Evolutionary conservation across 2,329 filamentous ascomycete genomes (phyloP), one percentile per base, ranked within the genome.

Genomic region (Penicillium verrucosum): DNA sequence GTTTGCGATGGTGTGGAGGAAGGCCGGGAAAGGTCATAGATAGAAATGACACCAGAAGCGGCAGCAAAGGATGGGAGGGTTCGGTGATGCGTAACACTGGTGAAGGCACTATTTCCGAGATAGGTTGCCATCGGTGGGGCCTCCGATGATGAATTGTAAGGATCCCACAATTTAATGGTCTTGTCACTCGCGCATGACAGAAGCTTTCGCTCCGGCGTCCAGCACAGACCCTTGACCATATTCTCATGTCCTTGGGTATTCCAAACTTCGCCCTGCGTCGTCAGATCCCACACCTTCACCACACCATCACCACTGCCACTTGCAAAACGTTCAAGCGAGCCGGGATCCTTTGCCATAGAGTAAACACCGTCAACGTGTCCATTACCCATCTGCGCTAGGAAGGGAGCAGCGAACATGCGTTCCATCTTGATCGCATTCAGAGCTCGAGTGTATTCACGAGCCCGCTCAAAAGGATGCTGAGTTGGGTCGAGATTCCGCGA

Each of bases 331-430:
- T 90, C 83, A 27, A 93, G 76, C 8, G 86, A 87, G 64, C 85
- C 85, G 7, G 89, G 88, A 65, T 94, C 90, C 73, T 92, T 92
- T 58, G 89, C 88, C 73, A 94, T 85, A 36, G 85, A 85, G 73
- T 93, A 94, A 10, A 89, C 86, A 61, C 94, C 94, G 69, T 99
- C 94, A 54, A 97, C 90, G 76, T 99, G 94, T 21, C 94, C 93
- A 32, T 85, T 82, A 52, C 93, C 93, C 25, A 99, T 85, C 73
- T 97, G 90, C 0, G 84, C 89, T 43, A 99, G 78, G 70, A 96
- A 96, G 4, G 90, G 89, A 51, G 87, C 82, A 30, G 88, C 88
- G 74, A 96, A 96, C 89, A 97, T 93, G 66, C 92, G 89, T 77
- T 96, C 91, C 60, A 97, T 78, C 75, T 97, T 97, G 57, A 92